phyloP scores from a whole-genome alignment of 495 filamentous ascomycete genomes.

The Penicillium cosmopolitanum region DNA sequence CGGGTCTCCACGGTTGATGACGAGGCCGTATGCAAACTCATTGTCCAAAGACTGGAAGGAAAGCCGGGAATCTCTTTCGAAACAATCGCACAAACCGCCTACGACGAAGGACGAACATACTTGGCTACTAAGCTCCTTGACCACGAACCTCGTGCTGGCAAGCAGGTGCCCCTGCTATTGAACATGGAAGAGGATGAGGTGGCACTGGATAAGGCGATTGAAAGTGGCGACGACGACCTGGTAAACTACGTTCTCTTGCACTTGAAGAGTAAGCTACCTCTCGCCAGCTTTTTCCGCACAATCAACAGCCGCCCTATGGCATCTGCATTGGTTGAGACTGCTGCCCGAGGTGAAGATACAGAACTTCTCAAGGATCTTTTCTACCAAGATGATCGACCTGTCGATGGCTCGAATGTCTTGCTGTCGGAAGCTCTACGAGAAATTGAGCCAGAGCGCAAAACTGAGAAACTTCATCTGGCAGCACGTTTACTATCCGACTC shows the following conservation, averaged over 20 bases:
- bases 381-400: conserved; percentile 93
- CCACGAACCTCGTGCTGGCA: conserved; percentile 89
- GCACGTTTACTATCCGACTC: conserved; percentile 80
- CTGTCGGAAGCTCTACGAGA: conserved; percentile 77
- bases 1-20: conserved; percentile 82
- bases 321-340: conserved; percentile 85
- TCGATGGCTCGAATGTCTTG: conserved; percentile 87
- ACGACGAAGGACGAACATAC: conserved; percentile 86
- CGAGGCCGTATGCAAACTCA: conserved; percentile 81
- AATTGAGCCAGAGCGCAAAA: conserved; percentile 60
- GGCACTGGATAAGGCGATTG: conserved; percentile 94
- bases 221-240: conserved; percentile 92
- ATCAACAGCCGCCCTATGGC: conserved; percentile 87
- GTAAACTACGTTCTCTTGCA: conserved; percentile 87
- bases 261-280: conserved; percentile 85
- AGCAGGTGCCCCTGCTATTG: conserved; percentile 92
- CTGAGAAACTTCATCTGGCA: conserved; percentile 85
- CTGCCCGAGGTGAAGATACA: conserved; percentile 72
- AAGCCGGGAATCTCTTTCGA: conserved; percentile 95
- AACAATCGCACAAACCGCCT: conserved; percentile 88
- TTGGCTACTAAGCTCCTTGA: conserved; percentile 90
- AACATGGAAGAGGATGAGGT: conserved; percentile 96
- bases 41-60: conserved; percentile 82
- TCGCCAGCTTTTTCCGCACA: conserved; percentile 89
- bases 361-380: conserved; percentile 93